A percentile compares a stretch with the other conserved stretches of the same genome.
Evolutionary conservation across 306 rosid species (phyloP).

Genomic region (Medicago arabica): DNA sequence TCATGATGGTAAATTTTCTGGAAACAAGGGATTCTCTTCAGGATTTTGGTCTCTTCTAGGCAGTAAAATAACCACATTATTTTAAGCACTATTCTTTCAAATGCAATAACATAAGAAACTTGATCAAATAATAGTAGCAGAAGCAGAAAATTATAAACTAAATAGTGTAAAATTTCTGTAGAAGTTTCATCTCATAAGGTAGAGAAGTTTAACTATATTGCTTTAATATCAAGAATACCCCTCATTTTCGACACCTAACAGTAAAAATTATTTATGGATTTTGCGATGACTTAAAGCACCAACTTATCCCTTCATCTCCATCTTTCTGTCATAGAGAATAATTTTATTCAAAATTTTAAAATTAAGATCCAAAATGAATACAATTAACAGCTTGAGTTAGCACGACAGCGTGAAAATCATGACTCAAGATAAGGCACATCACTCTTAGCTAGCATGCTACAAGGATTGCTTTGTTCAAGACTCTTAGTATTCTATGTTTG

Average conservation of each 20-base stretch:
- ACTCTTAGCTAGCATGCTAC: neutral
- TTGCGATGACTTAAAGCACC: too few relatives aligned
- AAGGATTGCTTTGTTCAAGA: too few relatives aligned
- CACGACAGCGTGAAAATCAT: too few relatives aligned
- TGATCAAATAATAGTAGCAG: constrained; percentile 4
- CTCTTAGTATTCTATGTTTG: too few relatives aligned
- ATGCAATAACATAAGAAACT: constrained; percentile 26
- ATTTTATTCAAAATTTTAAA: too few relatives aligned
- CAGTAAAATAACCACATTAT: constrained; percentile 54
- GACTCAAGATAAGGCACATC: neutral
- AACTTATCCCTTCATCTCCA: too few relatives aligned
- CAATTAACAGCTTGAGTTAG: too few relatives aligned
- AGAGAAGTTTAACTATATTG: neutral
- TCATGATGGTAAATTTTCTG: constrained; percentile 56
- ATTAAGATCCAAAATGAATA: too few relatives aligned
- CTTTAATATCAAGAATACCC: too few relatives aligned
- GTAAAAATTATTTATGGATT: too few relatives aligned
- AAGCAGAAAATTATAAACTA: constrained; percentile 26
- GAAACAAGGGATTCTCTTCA: constrained; percentile 83
- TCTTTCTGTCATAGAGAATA: too few relatives aligned
- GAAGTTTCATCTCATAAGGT: constrained; percentile 6
- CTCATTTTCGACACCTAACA: too few relatives aligned
- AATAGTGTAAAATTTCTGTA: neutral
- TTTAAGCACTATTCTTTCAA: neutral
- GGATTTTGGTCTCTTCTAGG: constrained; percentile 78